Evolutionary conservation across 495 filamentous ascomycete species (phyloP), one percentile per base, ranked within the genome.

Genomic region (Lasiosphaeriaceae sp.): DNA sequence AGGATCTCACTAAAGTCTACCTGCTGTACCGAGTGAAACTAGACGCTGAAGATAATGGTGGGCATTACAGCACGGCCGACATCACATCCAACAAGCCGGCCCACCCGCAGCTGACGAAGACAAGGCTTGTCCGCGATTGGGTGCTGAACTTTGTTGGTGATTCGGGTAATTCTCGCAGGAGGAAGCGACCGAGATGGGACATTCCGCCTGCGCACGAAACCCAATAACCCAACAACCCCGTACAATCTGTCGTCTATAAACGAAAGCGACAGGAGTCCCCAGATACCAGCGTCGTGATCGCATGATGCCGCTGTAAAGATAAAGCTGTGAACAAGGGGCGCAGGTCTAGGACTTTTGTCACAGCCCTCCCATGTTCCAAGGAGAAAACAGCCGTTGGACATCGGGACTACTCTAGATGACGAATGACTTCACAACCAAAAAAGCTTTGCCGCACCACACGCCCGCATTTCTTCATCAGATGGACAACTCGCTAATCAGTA

Each of bases 61-160:
- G 75, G n/a, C 66, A 78, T 52, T 78, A 74, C 48, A 65, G 45
- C 19, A 55, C 61, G 19, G 70, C 66, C 49, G 70, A 84, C 45
- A 57, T 77, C 52, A 57, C 62, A 5, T 8, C 62, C 4, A 65
- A 50, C 3, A 63, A 58, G 29, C 58, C 39, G 12, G 65, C 54
- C 6, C 76, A 85, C 69, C 77, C 70, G 50, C 82, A 81, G 64
- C 65, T 83, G 29, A 74, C 75, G 44, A 94, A 90, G 71, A 80
- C 85, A 37, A 74, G 76, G 63, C 79, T 74, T 53, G 90, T 95
- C 47, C 77, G 79, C 53, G 81, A 87, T 54, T 96, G 91, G 92
- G 82, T 89, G 46, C 68, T 84, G 52, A 74, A 76, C 47, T 94
- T 92, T 73, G 86, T 94, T 29, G 50, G 34, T 20, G 20, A 45